phyloP scores from a whole-genome alignment of 305 asterid species.

The Rubia peregrina region DNA sequence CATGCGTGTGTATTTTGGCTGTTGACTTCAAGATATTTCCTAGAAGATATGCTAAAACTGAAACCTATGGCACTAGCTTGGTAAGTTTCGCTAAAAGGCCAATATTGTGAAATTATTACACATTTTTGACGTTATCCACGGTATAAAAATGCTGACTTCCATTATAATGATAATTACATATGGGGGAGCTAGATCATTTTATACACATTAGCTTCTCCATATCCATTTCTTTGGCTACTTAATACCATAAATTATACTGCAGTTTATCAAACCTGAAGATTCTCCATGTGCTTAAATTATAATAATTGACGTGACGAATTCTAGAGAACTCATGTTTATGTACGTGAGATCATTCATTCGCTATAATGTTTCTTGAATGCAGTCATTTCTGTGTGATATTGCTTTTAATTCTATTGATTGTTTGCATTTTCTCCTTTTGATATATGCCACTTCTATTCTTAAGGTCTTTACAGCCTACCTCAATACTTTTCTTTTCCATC shows the following conservation, averaged over 20 bases:
- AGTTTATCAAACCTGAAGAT: neutral
- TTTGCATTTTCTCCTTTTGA: neutral
- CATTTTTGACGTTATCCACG: neutral
- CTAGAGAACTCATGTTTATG: neutral
- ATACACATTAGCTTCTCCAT: constrained; percentile 10
- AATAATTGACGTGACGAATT: neutral
- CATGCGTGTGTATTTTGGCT: constrained; percentile 77
- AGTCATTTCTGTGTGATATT: neutral
- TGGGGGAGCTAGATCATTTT: neutral
- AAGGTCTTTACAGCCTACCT: neutral
- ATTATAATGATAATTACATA: neutral
- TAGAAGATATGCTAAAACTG: constrained; percentile 86
- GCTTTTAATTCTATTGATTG: neutral
- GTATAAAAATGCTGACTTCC: neutral
- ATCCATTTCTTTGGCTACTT: neutral
- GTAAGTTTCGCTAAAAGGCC: constrained; percentile 33
- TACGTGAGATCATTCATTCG: neutral
- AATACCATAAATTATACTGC: neutral
- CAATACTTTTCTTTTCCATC: neutral
- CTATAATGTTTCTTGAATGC: neutral
- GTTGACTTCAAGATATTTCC: constrained; percentile 95
- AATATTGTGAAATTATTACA: constrained; percentile 3
- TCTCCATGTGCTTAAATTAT: neutral
- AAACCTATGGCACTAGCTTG: constrained; percentile 86
- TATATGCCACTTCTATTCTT: neutral